A percentile compares a stretch with the other conserved stretches of the same genome.
These are phyloP conservation scores for Oenanthe sinensis DNA, from an alignment of 129 eudicot genomes.

Conservation along the genomic window DNA sequence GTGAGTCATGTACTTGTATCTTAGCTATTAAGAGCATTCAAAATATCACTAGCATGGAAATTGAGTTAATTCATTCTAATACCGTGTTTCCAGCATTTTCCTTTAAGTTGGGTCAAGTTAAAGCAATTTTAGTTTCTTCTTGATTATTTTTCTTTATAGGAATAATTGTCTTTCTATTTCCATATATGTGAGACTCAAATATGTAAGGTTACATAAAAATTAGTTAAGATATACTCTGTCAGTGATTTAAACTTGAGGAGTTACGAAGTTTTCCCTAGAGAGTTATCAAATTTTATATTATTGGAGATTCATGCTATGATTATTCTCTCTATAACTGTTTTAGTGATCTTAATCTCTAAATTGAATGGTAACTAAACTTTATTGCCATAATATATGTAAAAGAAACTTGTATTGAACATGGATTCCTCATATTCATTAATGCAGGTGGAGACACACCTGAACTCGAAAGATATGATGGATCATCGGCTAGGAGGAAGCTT, in stretches of 20 bases:
- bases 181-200: background rate
- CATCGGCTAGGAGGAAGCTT: slow-evolving; percentile 31
- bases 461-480: slow-evolving; percentile 24
- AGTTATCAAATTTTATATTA: background rate
- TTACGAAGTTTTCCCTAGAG: background rate
- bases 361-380: background rate
- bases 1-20: background rate
- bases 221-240: background rate
- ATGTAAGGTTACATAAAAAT: background rate
- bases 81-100: background rate
- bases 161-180: background rate
- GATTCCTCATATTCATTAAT: background rate
- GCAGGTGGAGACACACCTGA: slow-evolving; percentile 32
- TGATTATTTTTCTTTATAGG: background rate
- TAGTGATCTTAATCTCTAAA: background rate
- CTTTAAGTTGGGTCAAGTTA: background rate
- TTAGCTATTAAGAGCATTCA: background rate
- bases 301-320: background rate
- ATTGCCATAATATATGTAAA: background rate
- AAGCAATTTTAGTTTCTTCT: background rate
- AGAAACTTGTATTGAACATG: background rate
- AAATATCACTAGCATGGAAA: background rate
- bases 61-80: background rate
- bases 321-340: background rate
- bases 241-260: background rate